A percentile compares a stretch with the other conserved stretches of the same genome.
Conservation (phyloP, 805 yeast genomes). For the Yarrowia sp. region DNA sequence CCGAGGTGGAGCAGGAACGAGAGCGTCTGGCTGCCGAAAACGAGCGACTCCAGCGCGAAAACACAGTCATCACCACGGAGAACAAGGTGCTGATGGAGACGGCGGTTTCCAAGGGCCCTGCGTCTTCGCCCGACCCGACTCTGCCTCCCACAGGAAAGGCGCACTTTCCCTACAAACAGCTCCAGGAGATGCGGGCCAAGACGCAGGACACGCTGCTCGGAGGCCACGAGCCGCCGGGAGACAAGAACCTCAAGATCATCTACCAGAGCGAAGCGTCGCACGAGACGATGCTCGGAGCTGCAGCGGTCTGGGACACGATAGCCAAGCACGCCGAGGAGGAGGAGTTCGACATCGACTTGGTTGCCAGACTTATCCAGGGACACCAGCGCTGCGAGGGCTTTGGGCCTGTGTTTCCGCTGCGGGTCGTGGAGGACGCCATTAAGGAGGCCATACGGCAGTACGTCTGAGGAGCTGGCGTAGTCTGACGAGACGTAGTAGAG, state of each 20-base stretch:
- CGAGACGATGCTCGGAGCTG: constrained; percentile 58
- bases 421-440: constrained; percentile 32
- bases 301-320: constrained; percentile 83
- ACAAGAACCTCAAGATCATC: constrained; percentile 28
- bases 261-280: constrained; percentile 39
- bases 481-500: neutral
- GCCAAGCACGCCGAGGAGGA: constrained; percentile 43
- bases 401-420: constrained; percentile 46
- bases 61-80: constrained; percentile 58
- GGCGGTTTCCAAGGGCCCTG: constrained; percentile 26
- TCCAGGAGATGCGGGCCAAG: constrained; percentile 16
- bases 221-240: constrained; percentile 30
- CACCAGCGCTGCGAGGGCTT: constrained; percentile 73
- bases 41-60: constrained; percentile 53
- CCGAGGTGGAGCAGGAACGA: constrained; percentile 56
- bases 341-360: constrained; percentile 39
- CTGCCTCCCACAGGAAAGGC: constrained; percentile 7
- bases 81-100: constrained; percentile 53
- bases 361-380: constrained; percentile 49
- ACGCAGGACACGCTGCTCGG: constrained; percentile 4
- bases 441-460: constrained; percentile 27
- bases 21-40: constrained; percentile 48
- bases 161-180: constrained; percentile 26
- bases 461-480: neutral
- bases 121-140: constrained; percentile 13